These are phyloP conservation scores for Senna tora DNA, from an alignment of 306 rosid genomes.

Conservation along the genomic window DNA sequence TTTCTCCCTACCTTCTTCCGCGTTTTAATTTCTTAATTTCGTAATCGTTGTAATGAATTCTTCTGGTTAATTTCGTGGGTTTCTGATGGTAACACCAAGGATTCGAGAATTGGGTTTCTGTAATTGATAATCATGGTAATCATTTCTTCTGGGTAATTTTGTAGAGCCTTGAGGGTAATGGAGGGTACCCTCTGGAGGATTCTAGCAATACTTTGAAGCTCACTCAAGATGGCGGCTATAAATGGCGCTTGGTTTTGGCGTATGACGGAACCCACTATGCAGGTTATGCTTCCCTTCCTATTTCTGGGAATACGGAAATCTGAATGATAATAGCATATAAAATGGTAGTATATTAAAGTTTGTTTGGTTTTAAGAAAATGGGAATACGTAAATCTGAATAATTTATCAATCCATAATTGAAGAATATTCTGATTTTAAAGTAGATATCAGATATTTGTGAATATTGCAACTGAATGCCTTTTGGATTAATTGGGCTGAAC, in stretches of 20 bases:
- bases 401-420: background rate
- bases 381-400: background rate
- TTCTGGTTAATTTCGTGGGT: constrained; percentile 32
- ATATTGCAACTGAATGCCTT: constrained; percentile 6
- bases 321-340: too few relatives aligned
- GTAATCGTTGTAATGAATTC: background rate
- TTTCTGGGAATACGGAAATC: too few relatives aligned
- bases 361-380: background rate
- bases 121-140: background rate
- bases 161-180: constrained; percentile 44
- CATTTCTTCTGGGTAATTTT: background rate
- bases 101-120: background rate
- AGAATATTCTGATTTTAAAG: background rate
- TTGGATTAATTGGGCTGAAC: background rate
- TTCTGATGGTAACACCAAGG: constrained; percentile 36
- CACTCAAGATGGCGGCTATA: constrained; percentile 45
- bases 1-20: background rate
- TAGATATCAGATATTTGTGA: background rate
- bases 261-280: constrained; percentile 83
- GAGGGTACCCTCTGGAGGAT: constrained; percentile 31
- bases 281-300: constrained; percentile 47
- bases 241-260: constrained; percentile 84
- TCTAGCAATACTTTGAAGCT: constrained; percentile 23
- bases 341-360: background rate
- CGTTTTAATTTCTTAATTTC: background rate